A percentile compares a stretch with the other conserved stretches of the same genome.
These are phyloP conservation scores for Rhododendron vialii DNA, from an alignment of 148 eudicot species.

Conservation along the genomic window DNA sequence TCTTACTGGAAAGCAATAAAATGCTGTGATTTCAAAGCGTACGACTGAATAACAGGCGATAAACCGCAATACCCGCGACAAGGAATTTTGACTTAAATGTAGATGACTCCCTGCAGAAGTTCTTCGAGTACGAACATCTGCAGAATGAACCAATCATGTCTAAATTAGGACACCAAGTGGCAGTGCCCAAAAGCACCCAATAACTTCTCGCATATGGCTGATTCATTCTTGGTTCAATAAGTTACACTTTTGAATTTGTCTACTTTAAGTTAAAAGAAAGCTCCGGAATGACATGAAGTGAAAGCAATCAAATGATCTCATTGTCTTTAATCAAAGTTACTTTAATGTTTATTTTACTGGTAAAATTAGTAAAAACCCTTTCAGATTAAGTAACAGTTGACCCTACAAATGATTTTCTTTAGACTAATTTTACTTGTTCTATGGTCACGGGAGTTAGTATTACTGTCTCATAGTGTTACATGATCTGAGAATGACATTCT, in stretches of 20 bases:
- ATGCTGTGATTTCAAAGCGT: background rate
- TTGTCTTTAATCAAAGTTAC: background rate
- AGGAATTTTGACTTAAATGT: background rate
- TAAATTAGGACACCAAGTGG: background rate
- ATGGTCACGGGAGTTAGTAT: background rate
- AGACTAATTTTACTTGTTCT: background rate
- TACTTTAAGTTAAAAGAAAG: background rate
- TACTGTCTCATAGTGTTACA: background rate
- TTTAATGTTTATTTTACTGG: background rate
- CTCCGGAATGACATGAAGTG: background rate
- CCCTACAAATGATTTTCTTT: background rate
- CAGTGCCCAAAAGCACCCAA: background rate
- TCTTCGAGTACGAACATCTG: background rate
- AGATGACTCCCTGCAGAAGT: background rate
- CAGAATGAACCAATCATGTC: background rate
- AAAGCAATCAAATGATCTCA: background rate
- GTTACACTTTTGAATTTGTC: background rate
- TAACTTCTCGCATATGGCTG: background rate
- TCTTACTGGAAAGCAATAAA: constrained; percentile 2
- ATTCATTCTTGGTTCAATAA: background rate
- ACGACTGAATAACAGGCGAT: background rate
- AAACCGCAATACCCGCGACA: background rate
- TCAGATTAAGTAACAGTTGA: background rate
- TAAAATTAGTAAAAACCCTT: background rate
- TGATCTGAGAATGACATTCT: constrained; percentile 8